Evolutionary conservation across 2,329 filamentous ascomycete species (phyloP).

Genomic region (Fusarium sp.): DNA sequence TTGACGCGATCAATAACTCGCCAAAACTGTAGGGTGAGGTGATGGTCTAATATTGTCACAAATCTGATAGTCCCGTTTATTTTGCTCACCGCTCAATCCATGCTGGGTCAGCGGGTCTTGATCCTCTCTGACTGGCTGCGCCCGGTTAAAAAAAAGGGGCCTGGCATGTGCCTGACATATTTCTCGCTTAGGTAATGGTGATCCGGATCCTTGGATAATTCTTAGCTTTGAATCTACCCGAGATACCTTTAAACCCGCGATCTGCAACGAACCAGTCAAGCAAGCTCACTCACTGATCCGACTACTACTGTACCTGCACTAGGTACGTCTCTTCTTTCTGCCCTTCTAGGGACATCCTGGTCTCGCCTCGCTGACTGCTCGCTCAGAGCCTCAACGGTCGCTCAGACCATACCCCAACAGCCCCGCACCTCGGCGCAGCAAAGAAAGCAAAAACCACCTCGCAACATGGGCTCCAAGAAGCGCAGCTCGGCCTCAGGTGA

Average conservation of each 20-base stretch:
- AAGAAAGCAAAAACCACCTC: conserved; percentile 9
- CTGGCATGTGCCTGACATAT: conserved; percentile 2
- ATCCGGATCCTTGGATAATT: conserved; percentile 21
- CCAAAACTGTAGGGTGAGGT: rapidly evolving
- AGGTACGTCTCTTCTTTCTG: conserved; percentile 4
- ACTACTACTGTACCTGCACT: conserved; percentile 8
- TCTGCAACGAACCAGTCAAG: conserved; percentile 23
- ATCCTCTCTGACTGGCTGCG: not conserved
- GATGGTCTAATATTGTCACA: not conserved
- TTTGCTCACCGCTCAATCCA: conserved; percentile 22
- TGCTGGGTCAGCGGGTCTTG: not conserved
- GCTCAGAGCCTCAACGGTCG: not conserved
- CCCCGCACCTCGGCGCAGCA: conserved; percentile 22
- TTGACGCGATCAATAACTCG: rapidly evolving
- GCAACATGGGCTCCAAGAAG: conserved; percentile 12
- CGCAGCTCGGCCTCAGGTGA: conserved; percentile 10
- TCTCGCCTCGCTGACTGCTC: not conserved
- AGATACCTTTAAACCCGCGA: conserved; percentile 34
- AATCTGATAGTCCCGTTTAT: conserved; percentile 8
- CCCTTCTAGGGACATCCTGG: not conserved
- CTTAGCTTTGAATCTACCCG: conserved; percentile 28
- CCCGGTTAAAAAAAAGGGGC: not conserved
- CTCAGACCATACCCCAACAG: conserved; percentile 3
- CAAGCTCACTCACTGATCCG: conserved; percentile 6
- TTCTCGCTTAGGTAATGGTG: conserved; percentile 28